Percentiles rank a stretch among this genome's conserved stretches.
phyloP scores from a whole-genome alignment of 2,329 filamentous ascomycete species.

The Ambrosiella beaveri region DNA sequence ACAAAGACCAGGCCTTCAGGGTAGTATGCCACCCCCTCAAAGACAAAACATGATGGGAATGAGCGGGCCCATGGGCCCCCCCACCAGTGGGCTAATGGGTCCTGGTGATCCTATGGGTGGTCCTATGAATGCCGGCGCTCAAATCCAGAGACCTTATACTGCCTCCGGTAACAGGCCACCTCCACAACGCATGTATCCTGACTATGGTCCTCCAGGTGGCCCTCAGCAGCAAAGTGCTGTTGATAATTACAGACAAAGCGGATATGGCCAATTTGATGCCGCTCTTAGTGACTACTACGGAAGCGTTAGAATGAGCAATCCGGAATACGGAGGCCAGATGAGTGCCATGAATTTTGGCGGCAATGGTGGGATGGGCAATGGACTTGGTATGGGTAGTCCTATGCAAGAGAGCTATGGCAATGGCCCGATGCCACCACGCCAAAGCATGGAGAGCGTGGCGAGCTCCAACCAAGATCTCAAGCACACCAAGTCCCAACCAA shows the following conservation, averaged over 20 bases:
- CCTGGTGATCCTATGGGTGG: conserved; percentile 1
- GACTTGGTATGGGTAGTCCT: conserved; percentile 5
- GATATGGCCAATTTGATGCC: conserved; percentile 15
- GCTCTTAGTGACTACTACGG: conserved; percentile 17
- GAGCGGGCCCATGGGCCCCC: conserved; percentile 25
- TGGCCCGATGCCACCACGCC: conserved; percentile 1
- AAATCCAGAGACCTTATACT: conserved; percentile 28
- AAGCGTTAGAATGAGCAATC: conserved; percentile 16
- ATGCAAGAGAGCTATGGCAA: conserved; percentile 13
- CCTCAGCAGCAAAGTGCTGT: conserved; percentile 17
- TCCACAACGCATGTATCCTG: conserved; percentile 35
- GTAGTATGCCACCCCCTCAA: conserved; percentile 17
- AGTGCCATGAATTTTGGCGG: conserved; percentile 6
- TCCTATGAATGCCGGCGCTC: conserved; percentile 17
- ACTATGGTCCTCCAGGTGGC: conserved; percentile 20
- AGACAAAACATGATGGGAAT: conserved; percentile 28
- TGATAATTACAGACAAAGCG: conserved; percentile 11
- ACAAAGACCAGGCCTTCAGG: conserved; percentile 17
- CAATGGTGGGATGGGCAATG: not conserved
- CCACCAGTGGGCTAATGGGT: conserved; percentile 1
- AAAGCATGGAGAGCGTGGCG: conserved; percentile 1
- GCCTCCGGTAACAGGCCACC: conserved; percentile 34
- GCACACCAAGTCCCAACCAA: conserved; percentile 49
- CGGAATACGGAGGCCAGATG: conserved; percentile 15
- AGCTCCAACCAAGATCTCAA: conserved; percentile 34